Evolutionary conservation across 2,329 filamentous ascomycete genomes (phyloP), one percentile per base, ranked within the genome.

Genomic region (Westerdykella ornata): DNA sequence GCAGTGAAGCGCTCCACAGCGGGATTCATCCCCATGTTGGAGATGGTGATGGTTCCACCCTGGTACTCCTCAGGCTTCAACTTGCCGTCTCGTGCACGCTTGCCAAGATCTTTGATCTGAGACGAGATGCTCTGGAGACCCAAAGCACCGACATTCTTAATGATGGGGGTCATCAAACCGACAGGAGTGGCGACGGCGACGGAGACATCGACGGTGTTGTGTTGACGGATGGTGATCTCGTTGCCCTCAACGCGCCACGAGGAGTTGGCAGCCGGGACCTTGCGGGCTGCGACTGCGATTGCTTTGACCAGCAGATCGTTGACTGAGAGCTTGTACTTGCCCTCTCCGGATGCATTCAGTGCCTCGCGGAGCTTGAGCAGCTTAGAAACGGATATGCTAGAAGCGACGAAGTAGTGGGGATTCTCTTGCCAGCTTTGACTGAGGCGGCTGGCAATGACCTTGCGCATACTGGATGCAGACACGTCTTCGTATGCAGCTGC

Each of bases 231-330:
- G 59, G 85, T 76, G 52, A 76, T 68, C 62, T 82, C 74, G 47
- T 87, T 88, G 58, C 83, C 84, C 61, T 85, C 82, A 65, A 83
- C 80, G 41, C 75, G 74, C 90, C 92, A 98, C 68, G 86, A 90
- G 38, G 89, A 89, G 80, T 98, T 98, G 71, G 89, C 92, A 52
- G 85, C 80, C 45, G 92, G 92, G 37, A 97, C 89, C 79, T 95
- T 96, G 73, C 84, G 84, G 66, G 84, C 88, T 48, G 92, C 92
- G 49, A 85, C 75, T 45, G 81, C 86, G 44, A 90, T 86, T 56
- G 90, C 92, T 80, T 98, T 98, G 78, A 98, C 88, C 50, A 98
- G 77, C 78, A 98, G 95, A 72, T 98, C 92, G 72, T 98, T 98
- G 72, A 98, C 88, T n/a, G 89, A 96, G 45, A 98, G 85, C 81